These are phyloP conservation scores for Erysimum cheiranthoides DNA, from an alignment of 345 rosid genomes.

Conservation along the genomic window DNA sequence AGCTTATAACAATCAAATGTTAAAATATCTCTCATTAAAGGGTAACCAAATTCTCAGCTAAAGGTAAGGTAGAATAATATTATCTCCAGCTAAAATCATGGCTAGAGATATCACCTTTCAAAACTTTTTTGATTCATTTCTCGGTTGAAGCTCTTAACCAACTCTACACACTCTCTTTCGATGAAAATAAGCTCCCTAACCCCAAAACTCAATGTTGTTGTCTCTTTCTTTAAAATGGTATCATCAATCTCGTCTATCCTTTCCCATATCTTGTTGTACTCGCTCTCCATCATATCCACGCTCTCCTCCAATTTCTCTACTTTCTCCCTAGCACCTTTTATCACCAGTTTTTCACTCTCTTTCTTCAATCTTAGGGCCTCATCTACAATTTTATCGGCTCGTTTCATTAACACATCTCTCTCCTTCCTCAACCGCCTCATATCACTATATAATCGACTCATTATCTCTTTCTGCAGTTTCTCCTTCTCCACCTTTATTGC, in stretches of 20 bases:
- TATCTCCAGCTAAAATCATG: slow-evolving; percentile 28
- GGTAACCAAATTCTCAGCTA: slow-evolving; percentile 20
- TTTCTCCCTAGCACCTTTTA: slow-evolving; percentile 41
- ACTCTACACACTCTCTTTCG: slow-evolving; percentile 79
- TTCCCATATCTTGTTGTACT: slow-evolving; percentile 69
- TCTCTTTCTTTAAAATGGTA: slow-evolving; percentile 63
- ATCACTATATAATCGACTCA: slow-evolving; percentile 61
- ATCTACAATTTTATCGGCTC: slow-evolving; percentile 59
- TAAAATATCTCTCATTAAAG: slow-evolving; percentile 8
- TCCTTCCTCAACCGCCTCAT: slow-evolving; percentile 55
- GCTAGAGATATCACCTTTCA: slow-evolving; percentile 53
- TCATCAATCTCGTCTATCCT: slow-evolving; percentile 71
- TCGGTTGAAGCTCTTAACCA: slow-evolving; percentile 63
- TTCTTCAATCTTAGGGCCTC: slow-evolving; percentile 51
- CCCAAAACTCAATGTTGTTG: slow-evolving; percentile 65
- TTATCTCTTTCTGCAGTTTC: slow-evolving; percentile 65
- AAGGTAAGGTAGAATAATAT: slow-evolving; percentile 21
- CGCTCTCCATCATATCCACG: slow-evolving; percentile 58
- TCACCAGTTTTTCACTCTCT: slow-evolving; percentile 47
- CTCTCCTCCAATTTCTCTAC: slow-evolving; percentile 54
- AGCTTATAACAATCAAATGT: neutral
- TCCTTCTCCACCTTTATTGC: slow-evolving; percentile 64
- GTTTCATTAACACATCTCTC: slow-evolving; percentile 56
- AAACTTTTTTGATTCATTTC: slow-evolving; percentile 55
- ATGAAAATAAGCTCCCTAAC: slow-evolving; percentile 82